phyloP scores from a whole-genome alignment of 1,284 basidiomycete genomes.

The Phlebopus sp. region DNA sequence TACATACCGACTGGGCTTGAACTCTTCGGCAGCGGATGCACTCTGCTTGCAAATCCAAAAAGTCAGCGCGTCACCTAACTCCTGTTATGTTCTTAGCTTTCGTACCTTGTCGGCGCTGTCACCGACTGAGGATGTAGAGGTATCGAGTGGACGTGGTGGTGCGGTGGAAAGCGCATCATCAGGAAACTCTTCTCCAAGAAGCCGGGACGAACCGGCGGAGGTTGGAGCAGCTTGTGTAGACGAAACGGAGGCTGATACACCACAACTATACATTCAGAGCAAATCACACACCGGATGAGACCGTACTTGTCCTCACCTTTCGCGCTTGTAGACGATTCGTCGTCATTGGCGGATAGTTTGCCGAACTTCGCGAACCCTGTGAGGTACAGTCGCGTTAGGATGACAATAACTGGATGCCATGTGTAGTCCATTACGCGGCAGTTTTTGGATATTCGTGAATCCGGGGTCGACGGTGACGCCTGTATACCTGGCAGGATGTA shows the following conservation, averaged over 20 bases:
- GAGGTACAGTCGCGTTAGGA: conserved; percentile 37
- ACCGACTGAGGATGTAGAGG: conserved; percentile 3
- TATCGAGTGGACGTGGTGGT: conserved; percentile 10
- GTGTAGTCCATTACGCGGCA: conserved; percentile 52
- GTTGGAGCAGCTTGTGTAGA: background rate
- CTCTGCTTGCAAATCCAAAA: no score
- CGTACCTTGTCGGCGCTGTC: no score
- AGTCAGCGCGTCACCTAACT: no score
- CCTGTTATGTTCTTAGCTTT: no score
- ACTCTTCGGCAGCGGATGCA: conserved; percentile 18
- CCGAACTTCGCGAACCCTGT: conserved; percentile 34
- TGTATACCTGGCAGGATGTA: conserved; percentile 47
- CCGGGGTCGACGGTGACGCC: conserved; percentile 72
- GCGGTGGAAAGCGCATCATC: conserved; percentile 32
- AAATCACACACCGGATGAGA: background rate
- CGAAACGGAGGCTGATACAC: conserved; percentile 6
- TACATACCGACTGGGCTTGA: conserved; percentile 48
- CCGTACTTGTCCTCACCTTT: conserved; percentile 9
- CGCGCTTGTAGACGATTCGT: conserved; percentile 7
- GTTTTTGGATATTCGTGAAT: conserved; percentile 65
- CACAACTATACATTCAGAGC: background rate
- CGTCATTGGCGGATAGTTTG: conserved; percentile 21
- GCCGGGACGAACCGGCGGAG: conserved; percentile 4
- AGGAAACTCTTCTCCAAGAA: conserved; percentile 25
- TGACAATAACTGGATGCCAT: conserved; percentile 14